phyloP scores from a whole-genome alignment of 345 rosid species.

The Rubroshorea leprosula region DNA sequence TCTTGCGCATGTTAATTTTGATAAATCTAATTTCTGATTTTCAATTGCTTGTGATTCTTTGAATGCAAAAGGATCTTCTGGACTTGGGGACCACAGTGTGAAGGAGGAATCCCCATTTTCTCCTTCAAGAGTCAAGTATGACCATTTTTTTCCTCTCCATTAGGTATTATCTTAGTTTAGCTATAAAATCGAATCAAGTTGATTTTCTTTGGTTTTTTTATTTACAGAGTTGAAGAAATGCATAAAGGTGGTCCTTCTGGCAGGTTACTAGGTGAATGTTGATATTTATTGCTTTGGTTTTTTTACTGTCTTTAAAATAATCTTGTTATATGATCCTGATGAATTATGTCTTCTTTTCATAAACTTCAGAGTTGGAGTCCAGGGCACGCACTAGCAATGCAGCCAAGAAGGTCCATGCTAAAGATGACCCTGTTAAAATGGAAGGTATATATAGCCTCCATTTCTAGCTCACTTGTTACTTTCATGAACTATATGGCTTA shows the following conservation, averaged over 20 bases:
- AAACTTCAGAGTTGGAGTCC: conserved; percentile 37
- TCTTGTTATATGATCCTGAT: background rate
- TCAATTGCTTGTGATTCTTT: too few relatives aligned
- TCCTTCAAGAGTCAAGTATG: conserved; percentile 91
- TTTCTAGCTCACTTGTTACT: background rate
- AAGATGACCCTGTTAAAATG: conserved; percentile 38
- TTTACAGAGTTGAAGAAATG: conserved; percentile 71
- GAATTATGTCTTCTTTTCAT: conserved; percentile 14
- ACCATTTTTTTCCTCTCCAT: conserved; percentile 15
- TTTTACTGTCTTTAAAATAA: too few relatives aligned
- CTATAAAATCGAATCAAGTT: too few relatives aligned
- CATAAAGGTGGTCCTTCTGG: conserved; percentile 56
- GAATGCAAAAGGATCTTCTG: conserved; percentile 33
- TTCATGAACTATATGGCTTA: background rate
- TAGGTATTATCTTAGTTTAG: conserved; percentile 8
- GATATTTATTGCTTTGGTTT: background rate
- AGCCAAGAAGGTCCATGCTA: conserved; percentile 33
- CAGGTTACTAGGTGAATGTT: conserved; percentile 33
- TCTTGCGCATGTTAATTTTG: background rate
- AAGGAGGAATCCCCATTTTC: conserved; percentile 84
- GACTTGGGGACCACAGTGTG: conserved; percentile 51
- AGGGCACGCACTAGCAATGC: conserved; percentile 34
- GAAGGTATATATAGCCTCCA: conserved; percentile 28
- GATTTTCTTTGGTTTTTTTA: conserved; percentile 21
- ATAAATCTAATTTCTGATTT: too few relatives aligned